Evolutionary conservation across 352 stramenopile genomes (phyloP).

Genomic region (Peronospora belbahrii): DNA sequence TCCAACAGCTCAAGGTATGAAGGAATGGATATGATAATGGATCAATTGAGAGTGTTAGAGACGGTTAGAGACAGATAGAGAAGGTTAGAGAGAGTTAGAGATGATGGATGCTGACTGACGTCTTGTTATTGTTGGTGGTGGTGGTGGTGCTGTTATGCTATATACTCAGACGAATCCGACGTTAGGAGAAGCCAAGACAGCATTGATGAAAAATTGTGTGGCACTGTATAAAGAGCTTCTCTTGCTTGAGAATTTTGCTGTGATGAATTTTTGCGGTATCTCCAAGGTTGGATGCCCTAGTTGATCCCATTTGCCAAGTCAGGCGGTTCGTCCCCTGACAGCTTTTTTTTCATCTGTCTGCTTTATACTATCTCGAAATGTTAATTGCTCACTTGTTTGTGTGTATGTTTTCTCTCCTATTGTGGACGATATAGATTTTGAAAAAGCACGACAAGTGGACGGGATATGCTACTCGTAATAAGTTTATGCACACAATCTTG

Average conservation of each 20-base stretch:
- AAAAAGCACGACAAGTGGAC: constrained; percentile 90
- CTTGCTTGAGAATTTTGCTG: constrained; percentile 82
- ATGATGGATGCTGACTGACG: too few relatives aligned
- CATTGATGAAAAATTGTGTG: constrained; percentile 77
- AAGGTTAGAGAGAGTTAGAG: too few relatives aligned
- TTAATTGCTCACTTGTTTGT: constrained; percentile 2
- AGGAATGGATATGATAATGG: neutral
- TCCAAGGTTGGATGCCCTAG: constrained; percentile 47
- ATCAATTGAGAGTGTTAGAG: too few relatives aligned
- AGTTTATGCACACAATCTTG: constrained; percentile 86
- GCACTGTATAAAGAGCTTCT: constrained; percentile 82
- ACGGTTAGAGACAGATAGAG: too few relatives aligned
- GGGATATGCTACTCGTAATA: constrained; percentile 85
- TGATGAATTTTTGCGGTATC: constrained; percentile 88
- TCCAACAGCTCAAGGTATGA: constrained; percentile 50
- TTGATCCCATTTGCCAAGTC: neutral
- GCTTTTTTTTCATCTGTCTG: constrained; percentile 3
- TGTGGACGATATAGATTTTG: constrained; percentile 49
- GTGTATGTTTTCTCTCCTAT: neutral
- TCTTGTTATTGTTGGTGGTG: constrained; percentile 8
- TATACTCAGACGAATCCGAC: constrained; percentile 37
- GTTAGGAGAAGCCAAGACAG: constrained; percentile 57
- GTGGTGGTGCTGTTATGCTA: too few relatives aligned
- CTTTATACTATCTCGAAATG: too few relatives aligned
- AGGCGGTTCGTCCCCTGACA: constrained; percentile 12